phyloP scores from a whole-genome alignment of 2,329 filamentous ascomycete genomes.

The Paraphaeosphaeria sporulosa region DNA sequence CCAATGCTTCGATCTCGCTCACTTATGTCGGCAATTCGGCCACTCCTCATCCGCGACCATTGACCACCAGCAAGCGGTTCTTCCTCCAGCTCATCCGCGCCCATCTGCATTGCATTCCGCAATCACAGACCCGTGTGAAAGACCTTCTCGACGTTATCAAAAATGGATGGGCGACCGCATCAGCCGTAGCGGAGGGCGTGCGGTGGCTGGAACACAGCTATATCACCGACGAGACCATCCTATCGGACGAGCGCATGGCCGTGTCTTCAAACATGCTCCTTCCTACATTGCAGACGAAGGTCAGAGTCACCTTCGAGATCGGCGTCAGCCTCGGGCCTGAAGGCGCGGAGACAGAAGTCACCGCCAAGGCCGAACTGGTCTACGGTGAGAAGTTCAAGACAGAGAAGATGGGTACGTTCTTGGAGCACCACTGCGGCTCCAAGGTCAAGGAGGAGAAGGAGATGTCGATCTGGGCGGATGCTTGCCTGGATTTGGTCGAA shows the following conservation, averaged over 20 bases:
- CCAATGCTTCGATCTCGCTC: constrained; percentile 66
- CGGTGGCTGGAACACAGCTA: constrained; percentile 68
- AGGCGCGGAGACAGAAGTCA: constrained; percentile 62
- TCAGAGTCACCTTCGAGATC: constrained; percentile 69
- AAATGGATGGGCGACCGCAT: constrained; percentile 71
- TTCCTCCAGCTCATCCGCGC: constrained; percentile 77
- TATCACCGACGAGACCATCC: constrained; percentile 69
- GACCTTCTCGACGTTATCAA: constrained; percentile 68
- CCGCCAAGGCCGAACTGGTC: constrained; percentile 67
- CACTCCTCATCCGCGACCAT: constrained; percentile 61
- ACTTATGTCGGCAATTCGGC: constrained; percentile 71
- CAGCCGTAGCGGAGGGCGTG: constrained; percentile 66
- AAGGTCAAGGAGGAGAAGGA: constrained; percentile 34
- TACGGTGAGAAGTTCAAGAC: constrained; percentile 83
- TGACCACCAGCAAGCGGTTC: constrained; percentile 74
- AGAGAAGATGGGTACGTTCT: constrained; percentile 76
- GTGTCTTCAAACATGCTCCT: constrained; percentile 71
- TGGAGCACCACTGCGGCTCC: constrained; percentile 61
- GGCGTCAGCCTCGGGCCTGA: constrained; percentile 53
- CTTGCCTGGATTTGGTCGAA: constrained; percentile 52
- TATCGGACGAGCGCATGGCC: constrained; percentile 70
- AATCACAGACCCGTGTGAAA: constrained; percentile 64
- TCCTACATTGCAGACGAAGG: constrained; percentile 70
- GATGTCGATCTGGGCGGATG: constrained; percentile 53
- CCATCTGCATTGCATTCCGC: constrained; percentile 68